A percentile compares a stretch with the other conserved stretches of the same genome.
Evolutionary conservation across 2,329 filamentous ascomycete species (phyloP).

Genomic region (Aspergillus felis): DNA sequence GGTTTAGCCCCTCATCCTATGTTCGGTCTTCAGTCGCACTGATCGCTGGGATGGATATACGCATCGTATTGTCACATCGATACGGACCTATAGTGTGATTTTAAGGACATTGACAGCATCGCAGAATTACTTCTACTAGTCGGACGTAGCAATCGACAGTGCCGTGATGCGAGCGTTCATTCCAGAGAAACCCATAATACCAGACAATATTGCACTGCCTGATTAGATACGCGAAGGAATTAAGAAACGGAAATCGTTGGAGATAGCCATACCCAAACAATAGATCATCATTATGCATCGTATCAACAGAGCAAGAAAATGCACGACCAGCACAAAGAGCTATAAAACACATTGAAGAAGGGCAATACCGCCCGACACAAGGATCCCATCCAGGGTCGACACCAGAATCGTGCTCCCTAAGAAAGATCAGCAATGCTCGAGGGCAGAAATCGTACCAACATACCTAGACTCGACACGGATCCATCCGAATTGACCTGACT

Average conservation of each 20-base stretch:
- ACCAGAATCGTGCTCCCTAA: not conserved
- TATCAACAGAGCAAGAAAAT: not conserved
- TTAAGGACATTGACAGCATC: too few species aligned
- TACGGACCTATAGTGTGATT: too few species aligned
- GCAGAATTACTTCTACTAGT: too few species aligned
- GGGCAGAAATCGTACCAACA: not conserved
- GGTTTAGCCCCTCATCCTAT: too few species aligned
- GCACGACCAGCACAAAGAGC: not conserved
- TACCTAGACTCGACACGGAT: not conserved
- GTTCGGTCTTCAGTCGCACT: too few species aligned
- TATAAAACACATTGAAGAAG: not conserved
- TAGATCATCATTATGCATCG: not conserved
- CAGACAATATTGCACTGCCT: too few species aligned
- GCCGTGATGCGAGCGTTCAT: too few species aligned
- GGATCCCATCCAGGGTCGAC: not conserved
- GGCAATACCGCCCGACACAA: not conserved
- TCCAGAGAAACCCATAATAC: too few species aligned
- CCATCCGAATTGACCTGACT: not conserved
- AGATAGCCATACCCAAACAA: not conserved
- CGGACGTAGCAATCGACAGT: not conserved
- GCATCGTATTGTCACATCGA: too few species aligned
- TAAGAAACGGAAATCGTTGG: too few species aligned
- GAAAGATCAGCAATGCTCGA: not conserved
- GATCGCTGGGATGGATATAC: too few species aligned
- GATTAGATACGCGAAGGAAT: not conserved